Evolutionary conservation across 495 filamentous ascomycete genomes (phyloP), one percentile per base, ranked within the genome.

Genomic region (Xylaria curta): DNA sequence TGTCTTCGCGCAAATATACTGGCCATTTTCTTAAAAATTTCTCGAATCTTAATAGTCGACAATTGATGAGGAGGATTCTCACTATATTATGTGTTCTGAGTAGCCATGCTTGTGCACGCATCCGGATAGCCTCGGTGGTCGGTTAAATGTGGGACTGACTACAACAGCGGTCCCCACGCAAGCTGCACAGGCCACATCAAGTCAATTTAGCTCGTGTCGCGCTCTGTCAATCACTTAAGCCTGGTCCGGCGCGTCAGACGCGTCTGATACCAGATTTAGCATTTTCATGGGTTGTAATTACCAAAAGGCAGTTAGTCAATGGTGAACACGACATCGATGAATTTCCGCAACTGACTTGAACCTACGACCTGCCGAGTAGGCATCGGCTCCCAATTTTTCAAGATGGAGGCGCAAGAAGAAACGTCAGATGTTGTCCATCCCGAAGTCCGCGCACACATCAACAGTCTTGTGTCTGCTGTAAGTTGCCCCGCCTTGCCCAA

Each of bases 381-480:
- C 70, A 66, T 65, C 63, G 64, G 69, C 73, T 71, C 72, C 71
- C 79, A 7, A 47, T 38, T 46, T 46, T n/a, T 28, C 51, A 40
- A 59, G 40, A 89, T 87, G 86, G 85, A 88, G 76, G 78, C 84
- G 70, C 76, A 78, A 72, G 84, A 89, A 60, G 82, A 76, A 76
- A 83, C 72, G 73, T 85, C 75, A 74, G 87, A 88, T 78, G 83
- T 89, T 58, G 88, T 96, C 42, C 94, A 97, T 78, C 93, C 93
- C 70, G 92, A 97, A 80, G 94, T 97, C 75, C 91, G 94, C 74
- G 93, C 93, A 36, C 91, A 97, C 84, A 90, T 98, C 75, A 94
- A 92, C 82, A 95, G 92, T 82, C 89, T 98, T 66, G 93, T 97
- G 69, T 93, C 93, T 71, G 95, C 95, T 69, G 94, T 97, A 87